These are phyloP conservation scores for Tagetes patula DNA, from an alignment of 129 eudicot species.

Conservation along the genomic window DNA sequence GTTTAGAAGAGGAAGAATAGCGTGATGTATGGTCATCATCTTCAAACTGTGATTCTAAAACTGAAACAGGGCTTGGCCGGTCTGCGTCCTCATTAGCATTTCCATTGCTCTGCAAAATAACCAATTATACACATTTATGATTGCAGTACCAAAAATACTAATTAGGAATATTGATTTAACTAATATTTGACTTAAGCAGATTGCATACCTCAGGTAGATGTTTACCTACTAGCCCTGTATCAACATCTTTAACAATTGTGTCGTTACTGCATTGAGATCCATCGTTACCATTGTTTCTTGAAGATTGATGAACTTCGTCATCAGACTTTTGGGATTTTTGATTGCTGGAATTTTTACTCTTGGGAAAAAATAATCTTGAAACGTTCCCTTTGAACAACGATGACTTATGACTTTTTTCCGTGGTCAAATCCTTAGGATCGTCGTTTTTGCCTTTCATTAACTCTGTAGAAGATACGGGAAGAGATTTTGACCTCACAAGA, in stretches of 20 bases:
- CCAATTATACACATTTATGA: conserved; percentile 14
- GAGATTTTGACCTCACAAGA: conserved; percentile 73
- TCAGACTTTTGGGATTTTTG: conserved; percentile 45
- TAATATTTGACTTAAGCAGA: conserved; percentile 4
- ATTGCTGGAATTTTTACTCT: conserved; percentile 56
- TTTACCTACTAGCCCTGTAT: conserved; percentile 30
- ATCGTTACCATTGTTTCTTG: conserved; percentile 31
- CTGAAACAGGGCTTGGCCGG: conserved; percentile 89
- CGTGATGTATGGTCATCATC: conserved; percentile 49
- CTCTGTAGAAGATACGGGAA: conserved; percentile 63
- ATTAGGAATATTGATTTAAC: background rate
- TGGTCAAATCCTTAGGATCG: conserved; percentile 47
- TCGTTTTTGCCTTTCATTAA: conserved; percentile 36
- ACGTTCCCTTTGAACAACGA: conserved; percentile 64
- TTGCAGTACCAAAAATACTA: conserved; percentile 7
- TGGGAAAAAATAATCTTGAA: conserved; percentile 73
- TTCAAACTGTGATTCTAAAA: conserved; percentile 62
- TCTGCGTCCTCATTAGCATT: conserved; percentile 59
- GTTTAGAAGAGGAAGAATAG: conserved; percentile 37
- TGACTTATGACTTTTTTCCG: conserved; percentile 47
- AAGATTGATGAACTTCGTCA: conserved; percentile 40
- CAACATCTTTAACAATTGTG: conserved; percentile 18
- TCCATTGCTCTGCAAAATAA: conserved; percentile 47
- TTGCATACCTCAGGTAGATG: conserved; percentile 48
- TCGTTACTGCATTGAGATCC: conserved; percentile 35